phyloP scores from a whole-genome alignment of 2,329 filamentous ascomycete genomes.

The Penicillium sp. region DNA sequence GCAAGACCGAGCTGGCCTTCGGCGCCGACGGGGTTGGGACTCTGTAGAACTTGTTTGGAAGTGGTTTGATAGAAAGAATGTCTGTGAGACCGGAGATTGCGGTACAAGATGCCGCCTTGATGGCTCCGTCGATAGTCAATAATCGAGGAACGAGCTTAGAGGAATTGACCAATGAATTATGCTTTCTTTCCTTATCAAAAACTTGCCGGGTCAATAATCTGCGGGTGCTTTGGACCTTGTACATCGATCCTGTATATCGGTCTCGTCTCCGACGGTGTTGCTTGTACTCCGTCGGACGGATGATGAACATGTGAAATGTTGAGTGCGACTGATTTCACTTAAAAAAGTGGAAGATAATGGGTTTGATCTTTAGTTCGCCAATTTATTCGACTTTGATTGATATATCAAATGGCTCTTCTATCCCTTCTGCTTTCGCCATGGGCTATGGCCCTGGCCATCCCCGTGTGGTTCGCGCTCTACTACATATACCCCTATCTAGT shows the following conservation, averaged over 20 bases:
- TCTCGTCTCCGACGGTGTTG: slow-evolving; percentile 2
- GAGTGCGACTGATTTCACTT: background rate
- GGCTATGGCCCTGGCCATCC: slow-evolving; percentile 3
- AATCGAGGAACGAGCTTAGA: background rate
- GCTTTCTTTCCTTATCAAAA: background rate
- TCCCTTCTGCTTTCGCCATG: slow-evolving; percentile 13
- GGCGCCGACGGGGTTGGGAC: background rate
- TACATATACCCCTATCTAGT: slow-evolving; percentile 20
- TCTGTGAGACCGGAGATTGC: background rate
- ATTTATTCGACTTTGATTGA: background rate
- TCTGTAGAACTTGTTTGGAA: background rate
- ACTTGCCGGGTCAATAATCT: background rate
- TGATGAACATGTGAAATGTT: background rate
- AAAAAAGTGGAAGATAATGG: background rate
- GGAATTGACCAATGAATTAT: background rate
- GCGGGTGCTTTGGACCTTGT: background rate
- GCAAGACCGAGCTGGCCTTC: background rate
- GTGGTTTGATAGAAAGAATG: background rate
- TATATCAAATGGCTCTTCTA: slow-evolving; percentile 12
- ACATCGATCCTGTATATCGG: background rate
- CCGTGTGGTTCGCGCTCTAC: slow-evolving; percentile 12
- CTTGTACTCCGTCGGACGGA: slow-evolving; percentile 5
- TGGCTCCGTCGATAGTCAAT: background rate
- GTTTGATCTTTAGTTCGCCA: background rate
- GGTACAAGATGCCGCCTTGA: background rate